A percentile compares a stretch with the other conserved stretches of the same genome.
phyloP scores from a whole-genome alignment of 2,329 filamentous ascomycete genomes.

The Cladophialophora chaetospira region DNA sequence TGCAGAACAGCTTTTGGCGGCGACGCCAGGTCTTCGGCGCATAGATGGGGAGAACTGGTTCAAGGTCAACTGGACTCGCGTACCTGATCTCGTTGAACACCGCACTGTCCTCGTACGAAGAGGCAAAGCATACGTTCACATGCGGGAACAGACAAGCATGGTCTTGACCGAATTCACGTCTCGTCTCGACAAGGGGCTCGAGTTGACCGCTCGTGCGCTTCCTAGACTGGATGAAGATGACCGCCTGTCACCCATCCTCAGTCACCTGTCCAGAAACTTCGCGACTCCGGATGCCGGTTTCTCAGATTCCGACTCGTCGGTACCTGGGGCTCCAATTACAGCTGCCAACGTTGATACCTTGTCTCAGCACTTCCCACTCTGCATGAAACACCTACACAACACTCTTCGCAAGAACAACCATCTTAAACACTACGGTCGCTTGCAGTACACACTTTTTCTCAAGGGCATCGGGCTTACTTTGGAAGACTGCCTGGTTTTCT shows the following conservation, averaged over 20 bases:
- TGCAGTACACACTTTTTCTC: constrained; percentile 95
- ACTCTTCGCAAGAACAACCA: constrained; percentile 84
- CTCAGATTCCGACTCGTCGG: constrained; percentile 63
- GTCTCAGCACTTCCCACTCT: constrained; percentile 81
- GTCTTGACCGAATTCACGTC: constrained; percentile 83
- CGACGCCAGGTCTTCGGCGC: constrained; percentile 51
- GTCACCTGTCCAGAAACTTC: constrained; percentile 93
- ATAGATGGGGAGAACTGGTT: constrained; percentile 85
- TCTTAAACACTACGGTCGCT: constrained; percentile 86
- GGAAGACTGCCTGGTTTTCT: constrained; percentile 91
- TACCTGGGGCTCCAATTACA: constrained; percentile 72
- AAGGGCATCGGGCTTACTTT: constrained; percentile 91
- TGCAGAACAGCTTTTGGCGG: constrained; percentile 62
- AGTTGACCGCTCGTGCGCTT: constrained; percentile 87
- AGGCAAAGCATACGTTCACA: constrained; percentile 90
- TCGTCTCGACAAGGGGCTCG: constrained; percentile 76
- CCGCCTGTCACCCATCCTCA: constrained; percentile 73
- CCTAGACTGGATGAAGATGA: constrained; percentile 96
- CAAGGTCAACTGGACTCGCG: constrained; percentile 93
- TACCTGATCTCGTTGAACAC: constrained; percentile 84
- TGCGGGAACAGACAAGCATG: constrained; percentile 83
- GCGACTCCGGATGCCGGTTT: constrained; percentile 86
- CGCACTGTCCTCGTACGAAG: constrained; percentile 73
- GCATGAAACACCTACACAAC: constrained; percentile 89
- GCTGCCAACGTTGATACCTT: constrained; percentile 79